Evolutionary conservation across 345 rosid species (phyloP).

Genomic region (Corchorus olitorius): DNA sequence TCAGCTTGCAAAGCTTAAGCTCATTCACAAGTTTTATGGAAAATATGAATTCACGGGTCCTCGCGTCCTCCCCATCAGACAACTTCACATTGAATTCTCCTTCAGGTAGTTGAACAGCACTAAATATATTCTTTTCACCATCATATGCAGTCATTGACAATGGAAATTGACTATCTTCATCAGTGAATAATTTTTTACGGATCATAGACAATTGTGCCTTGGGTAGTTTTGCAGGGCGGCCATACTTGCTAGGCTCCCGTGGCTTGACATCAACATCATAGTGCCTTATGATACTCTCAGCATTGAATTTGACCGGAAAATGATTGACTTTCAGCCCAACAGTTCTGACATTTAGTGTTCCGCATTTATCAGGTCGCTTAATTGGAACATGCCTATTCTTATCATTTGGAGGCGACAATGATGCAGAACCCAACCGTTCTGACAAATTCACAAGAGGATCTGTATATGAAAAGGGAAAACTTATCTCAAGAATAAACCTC

Average conservation of each 20-base stretch:
- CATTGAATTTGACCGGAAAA: conserved; percentile 55
- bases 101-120: conserved; percentile 54
- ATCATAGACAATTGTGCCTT: conserved; percentile 46
- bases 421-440: conserved; percentile 23
- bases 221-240: conserved; percentile 43
- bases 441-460: conserved; percentile 21
- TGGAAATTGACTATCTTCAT: conserved; percentile 49
- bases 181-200: conserved; percentile 56
- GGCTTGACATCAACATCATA: conserved; percentile 69
- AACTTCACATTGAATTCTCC: conserved; percentile 51
- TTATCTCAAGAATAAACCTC: neutral
- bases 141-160: conserved; percentile 69
- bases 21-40: conserved; percentile 64
- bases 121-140: conserved; percentile 84
- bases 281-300: conserved; percentile 50
- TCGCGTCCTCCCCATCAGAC: conserved; percentile 47
- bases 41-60: conserved; percentile 33
- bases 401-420: conserved; percentile 5
- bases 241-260: conserved; percentile 25
- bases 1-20: conserved; percentile 58
- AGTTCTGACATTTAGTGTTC: conserved; percentile 38
- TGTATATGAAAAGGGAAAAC: neutral
- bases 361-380: conserved; percentile 71
- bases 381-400: conserved; percentile 32
- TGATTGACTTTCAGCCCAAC: conserved; percentile 63